These are phyloP conservation scores for Trichomonas tenax DNA, from an alignment of 208 protist species.

Conservation along the genomic window DNA sequence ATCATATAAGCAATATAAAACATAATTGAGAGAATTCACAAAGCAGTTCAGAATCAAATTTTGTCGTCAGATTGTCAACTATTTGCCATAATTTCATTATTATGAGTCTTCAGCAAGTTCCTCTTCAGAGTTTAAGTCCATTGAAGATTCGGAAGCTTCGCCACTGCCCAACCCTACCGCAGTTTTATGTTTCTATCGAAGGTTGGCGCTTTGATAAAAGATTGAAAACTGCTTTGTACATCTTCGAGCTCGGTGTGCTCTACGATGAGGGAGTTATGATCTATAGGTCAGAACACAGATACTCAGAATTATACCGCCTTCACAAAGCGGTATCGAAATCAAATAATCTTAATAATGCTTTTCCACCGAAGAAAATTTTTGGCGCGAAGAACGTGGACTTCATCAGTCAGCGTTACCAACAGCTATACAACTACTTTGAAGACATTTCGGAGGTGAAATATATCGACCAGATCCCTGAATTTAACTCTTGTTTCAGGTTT, in stretches of 20 bases:
- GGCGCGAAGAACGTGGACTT: not conserved
- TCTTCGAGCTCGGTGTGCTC: not conserved
- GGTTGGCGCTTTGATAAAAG: not conserved
- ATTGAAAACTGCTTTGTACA: not conserved
- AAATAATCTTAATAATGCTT: not conserved
- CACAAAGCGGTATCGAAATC: not conserved
- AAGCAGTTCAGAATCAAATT: too few species aligned
- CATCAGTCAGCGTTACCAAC: not conserved
- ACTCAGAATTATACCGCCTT: not conserved
- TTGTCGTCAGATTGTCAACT: too few species aligned
- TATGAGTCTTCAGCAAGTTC: not conserved
- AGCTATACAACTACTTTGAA: not conserved
- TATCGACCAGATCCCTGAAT: not conserved
- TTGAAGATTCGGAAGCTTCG: not conserved
- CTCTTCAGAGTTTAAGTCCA: not conserved
- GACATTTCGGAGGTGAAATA: not conserved
- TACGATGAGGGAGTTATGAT: not conserved
- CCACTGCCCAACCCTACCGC: not conserved
- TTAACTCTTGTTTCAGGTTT: not conserved
- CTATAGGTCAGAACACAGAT: not conserved
- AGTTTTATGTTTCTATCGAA: not conserved
- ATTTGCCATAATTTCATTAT: not conserved
- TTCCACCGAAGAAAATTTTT: not conserved
- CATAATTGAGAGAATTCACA: too few species aligned
- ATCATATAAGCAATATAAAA: too few species aligned